Evolutionary conservation across 1,139 yeast genomes (phyloP).

Genomic region (Debaryomyces robertsiae): DNA sequence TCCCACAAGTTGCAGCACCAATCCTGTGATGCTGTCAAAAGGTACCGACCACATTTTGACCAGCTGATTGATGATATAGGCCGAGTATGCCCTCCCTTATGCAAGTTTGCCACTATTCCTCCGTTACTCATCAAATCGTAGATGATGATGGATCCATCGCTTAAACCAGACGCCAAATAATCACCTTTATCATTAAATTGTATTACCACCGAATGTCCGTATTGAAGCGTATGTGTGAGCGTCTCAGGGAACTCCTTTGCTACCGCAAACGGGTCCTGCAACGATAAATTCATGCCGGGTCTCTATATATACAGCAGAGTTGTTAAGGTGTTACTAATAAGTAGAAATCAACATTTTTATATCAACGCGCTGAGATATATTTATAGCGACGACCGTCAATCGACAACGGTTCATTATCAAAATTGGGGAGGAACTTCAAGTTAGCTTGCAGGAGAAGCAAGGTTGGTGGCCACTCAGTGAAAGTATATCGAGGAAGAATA

Average conservation of each 20-base stretch:
- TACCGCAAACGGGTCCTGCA: constrained; percentile 89
- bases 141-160: constrained; percentile 76
- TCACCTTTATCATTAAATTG: constrained; percentile 79
- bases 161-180: constrained; percentile 83
- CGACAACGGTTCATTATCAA: no score
- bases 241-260: constrained; percentile 92
- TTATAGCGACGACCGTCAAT: no score
- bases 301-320: neutral
- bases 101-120: constrained; percentile 55
- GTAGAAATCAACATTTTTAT: neutral
- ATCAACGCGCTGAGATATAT: constrained; percentile 4
- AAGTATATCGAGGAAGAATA: constrained; percentile 1
- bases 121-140: constrained; percentile 68
- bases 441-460: no score
- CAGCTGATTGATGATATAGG: constrained; percentile 78
- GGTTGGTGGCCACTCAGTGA: neutral
- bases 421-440: no score
- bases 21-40: constrained; percentile 79
- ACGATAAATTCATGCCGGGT: constrained; percentile 68
- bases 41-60: constrained; percentile 72
- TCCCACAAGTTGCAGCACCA: constrained; percentile 89
- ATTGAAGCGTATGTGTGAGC: constrained; percentile 61
- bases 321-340: no score
- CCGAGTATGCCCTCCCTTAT: constrained; percentile 64
- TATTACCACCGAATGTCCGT: constrained; percentile 76